Evolutionary conservation across 805 yeast species (phyloP), one percentile per base, ranked within the genome.

Genomic region (Kazachstania africana): DNA sequence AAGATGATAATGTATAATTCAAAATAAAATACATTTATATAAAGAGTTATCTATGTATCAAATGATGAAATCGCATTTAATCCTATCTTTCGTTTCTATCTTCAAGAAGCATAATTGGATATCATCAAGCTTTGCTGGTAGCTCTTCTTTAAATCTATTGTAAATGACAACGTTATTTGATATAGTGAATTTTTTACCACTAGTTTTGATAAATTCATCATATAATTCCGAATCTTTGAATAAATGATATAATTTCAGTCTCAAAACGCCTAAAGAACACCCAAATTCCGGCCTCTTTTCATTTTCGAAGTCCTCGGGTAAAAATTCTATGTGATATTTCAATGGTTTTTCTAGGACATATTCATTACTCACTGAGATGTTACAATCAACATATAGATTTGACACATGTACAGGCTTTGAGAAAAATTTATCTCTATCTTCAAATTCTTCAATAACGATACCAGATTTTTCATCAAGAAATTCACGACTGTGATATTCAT

Each of bases 371-470:
- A 44, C 38, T 5, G 46, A 15, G 3, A 72, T 46, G 33, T 72
- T 68, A 31, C 78, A 60, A 16, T 68, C 55, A 5, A 74, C 68
- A 38, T 72, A 72, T 1, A 78, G 62, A 52, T 79, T 84, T 1
- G 91, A 85, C 55, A 85, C 79, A 50, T 78, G 88, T 6, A 76
- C 75, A 0, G 88, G 91, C 16, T 72, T 68, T 27, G 78, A 80
- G n/a, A 66, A 64, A 48, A 78, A 78, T 16, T 72, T 69, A 33
- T 76, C 79, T 40, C 70, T 66, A 12, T 72, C 72, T 19, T 55
- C 59, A 32, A 55, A 55, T 31, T 53, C 57, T 32, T 55, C 59
- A 26, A 55, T 45, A 3, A 53, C 49, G 16, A 52, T 48, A 6
- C 55, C 57, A 22, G 49, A 40, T 35, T 47, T 48, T 18, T 48